Percentiles rank a stretch among this genome's conserved stretches.
Evolutionary conservation across 345 rosid genomes (phyloP).

Genomic region (Triadica sebifera): DNA sequence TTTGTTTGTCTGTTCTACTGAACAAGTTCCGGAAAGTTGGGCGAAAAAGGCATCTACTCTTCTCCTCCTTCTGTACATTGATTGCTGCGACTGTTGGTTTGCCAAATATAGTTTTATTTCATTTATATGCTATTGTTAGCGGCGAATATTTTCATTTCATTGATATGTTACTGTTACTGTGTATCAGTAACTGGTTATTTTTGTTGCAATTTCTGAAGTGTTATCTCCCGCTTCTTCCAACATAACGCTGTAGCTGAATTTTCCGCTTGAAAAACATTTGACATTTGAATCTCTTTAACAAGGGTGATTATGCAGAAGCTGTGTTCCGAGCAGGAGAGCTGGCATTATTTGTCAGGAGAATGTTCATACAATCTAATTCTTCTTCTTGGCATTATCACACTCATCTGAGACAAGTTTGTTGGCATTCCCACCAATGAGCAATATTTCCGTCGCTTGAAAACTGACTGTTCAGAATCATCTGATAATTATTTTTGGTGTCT

Average conservation of each 20-base stretch:
- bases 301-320: neutral
- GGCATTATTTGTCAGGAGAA: neutral
- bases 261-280: neutral
- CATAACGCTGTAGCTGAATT: neutral
- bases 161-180: neutral
- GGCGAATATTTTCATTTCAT: neutral
- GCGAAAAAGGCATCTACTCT: conserved; percentile 23
- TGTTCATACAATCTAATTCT: too few relatives aligned
- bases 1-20: conserved; percentile 16
- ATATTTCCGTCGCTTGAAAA: too few relatives aligned
- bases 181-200: neutral
- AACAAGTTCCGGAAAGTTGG: conserved; percentile 32
- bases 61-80: conserved; percentile 34
- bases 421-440: too few relatives aligned
- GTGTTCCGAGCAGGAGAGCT: neutral
- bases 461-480: too few relatives aligned
- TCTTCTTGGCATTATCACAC: too few relatives aligned
- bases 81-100: conserved; percentile 23
- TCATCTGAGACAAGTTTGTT: too few relatives aligned
- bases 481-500: too few relatives aligned
- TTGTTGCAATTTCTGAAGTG: conserved; percentile 6
- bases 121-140: conserved; percentile 26
- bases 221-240: neutral
- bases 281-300: neutral
- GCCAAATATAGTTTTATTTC: conserved; percentile 27